Evolutionary conservation across 139 green algal species (phyloP).

Genomic region (Ulvella scutata): DNA sequence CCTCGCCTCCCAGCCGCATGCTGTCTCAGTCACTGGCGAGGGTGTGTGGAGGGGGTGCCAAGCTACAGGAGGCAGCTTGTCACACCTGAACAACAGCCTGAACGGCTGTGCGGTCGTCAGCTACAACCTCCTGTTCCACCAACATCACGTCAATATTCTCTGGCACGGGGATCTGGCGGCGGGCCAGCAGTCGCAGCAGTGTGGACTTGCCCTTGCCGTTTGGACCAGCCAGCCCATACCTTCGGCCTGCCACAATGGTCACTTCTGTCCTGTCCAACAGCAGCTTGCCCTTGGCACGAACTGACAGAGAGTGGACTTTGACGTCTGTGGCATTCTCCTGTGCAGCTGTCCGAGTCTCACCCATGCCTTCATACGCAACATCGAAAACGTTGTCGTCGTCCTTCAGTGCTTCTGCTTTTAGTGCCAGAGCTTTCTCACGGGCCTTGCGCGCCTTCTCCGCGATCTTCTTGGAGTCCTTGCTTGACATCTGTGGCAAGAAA

Average conservation of each 20-base stretch:
- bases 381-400: conserved; percentile 97
- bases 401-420: conserved; percentile 68
- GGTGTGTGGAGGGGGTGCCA: neutral
- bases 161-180: conserved; percentile 85
- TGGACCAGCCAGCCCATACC: conserved; percentile 70
- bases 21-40: neutral
- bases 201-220: conserved; percentile 96
- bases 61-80: neutral
- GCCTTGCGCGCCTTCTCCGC: conserved; percentile 68
- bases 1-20: neutral
- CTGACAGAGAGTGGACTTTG: conserved; percentile 92
- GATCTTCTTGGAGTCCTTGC: conserved; percentile 62
- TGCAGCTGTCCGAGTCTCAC: conserved; percentile 26
- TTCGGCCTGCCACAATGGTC: conserved; percentile 72
- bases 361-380: conserved; percentile 75
- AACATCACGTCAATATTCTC: conserved; percentile 93
- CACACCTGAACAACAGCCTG: neutral
- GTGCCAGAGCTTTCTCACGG: conserved; percentile 44
- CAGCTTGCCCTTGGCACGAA: conserved; percentile 95
- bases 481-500: conserved; percentile 9
- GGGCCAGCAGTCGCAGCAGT: conserved; percentile 86
- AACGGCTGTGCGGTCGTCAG: conserved; percentile 28
- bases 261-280: conserved; percentile 85
- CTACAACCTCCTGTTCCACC: conserved; percentile 96
- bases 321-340: conserved; percentile 67